A percentile compares a stretch with the other conserved stretches of the same genome.
Evolutionary conservation across 2,329 filamentous ascomycete species (phyloP).

Genomic region (Phaeosphaeria sp.): DNA sequence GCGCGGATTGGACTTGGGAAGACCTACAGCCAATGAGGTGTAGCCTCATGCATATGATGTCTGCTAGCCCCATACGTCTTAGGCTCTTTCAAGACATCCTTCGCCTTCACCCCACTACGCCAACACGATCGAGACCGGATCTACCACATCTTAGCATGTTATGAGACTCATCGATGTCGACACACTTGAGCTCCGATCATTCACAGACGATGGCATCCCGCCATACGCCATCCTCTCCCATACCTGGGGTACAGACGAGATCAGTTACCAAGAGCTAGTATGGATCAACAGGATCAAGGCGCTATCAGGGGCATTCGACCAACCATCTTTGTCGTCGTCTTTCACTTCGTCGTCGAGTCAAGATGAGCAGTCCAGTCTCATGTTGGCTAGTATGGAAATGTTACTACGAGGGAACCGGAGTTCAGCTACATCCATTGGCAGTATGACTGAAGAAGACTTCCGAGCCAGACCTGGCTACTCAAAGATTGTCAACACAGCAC

Average conservation of each 20-base stretch:
- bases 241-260: conserved; percentile 25
- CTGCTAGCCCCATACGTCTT: conserved; percentile 3
- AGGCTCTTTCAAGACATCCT: not conserved
- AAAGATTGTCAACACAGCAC: conserved; percentile 24
- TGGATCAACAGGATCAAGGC: conserved; percentile 23
- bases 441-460: conserved; percentile 20
- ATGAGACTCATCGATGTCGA: conserved; percentile 37
- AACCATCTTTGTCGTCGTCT: conserved; percentile 1
- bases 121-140: not conserved
- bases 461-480: conserved; percentile 23
- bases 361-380: conserved; percentile 16
- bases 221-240: conserved; percentile 33
- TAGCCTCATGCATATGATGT: conserved; percentile 2
- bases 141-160: conserved; percentile 4
- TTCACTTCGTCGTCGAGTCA: conserved; percentile 7
- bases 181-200: conserved; percentile 27
- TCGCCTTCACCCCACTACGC: not conserved
- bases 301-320: conserved; percentile 5
- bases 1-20: not conserved
- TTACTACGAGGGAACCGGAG: conserved; percentile 18
- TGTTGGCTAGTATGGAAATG: conserved; percentile 28
- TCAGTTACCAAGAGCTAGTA: conserved; percentile 25
- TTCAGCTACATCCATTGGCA: conserved; percentile 4
- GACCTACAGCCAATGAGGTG: not conserved
- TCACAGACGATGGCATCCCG: conserved; percentile 28